Evolutionary conservation across 805 yeast species (phyloP).

Genomic region (Cyberlindnera americana): DNA sequence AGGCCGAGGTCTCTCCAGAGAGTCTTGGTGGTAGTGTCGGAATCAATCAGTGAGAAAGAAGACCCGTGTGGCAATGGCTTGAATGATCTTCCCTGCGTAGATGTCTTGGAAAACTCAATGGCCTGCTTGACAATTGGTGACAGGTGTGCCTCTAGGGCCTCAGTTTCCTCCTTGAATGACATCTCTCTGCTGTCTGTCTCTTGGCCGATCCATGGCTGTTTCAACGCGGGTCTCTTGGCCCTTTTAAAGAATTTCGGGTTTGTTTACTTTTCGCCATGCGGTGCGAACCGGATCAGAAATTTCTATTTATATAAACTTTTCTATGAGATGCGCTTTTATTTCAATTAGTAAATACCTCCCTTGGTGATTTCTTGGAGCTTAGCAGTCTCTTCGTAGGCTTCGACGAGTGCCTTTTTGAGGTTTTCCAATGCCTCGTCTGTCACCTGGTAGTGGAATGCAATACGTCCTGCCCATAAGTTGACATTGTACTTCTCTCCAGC

Average conservation of each 20-base stretch:
- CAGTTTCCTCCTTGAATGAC: constrained; percentile 15
- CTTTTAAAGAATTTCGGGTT: background rate
- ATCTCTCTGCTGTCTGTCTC: no score
- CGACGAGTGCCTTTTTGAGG: constrained; percentile 54
- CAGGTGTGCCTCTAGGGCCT: constrained; percentile 20
- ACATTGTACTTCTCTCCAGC: constrained; percentile 58
- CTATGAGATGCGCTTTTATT: background rate
- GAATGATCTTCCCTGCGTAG: constrained; percentile 30
- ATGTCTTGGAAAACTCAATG: constrained; percentile 33
- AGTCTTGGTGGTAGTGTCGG: constrained; percentile 22
- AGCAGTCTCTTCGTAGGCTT: constrained; percentile 41
- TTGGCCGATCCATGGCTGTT: background rate
- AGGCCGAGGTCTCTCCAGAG: constrained; percentile 46
- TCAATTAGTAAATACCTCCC: constrained; percentile 2
- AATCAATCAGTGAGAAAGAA: constrained; percentile 41
- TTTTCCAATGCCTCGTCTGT: constrained; percentile 45
- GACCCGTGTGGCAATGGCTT: constrained; percentile 51
- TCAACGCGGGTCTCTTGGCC: no score
- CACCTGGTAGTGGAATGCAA: constrained; percentile 10
- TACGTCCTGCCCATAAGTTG: constrained; percentile 22
- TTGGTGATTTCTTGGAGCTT: background rate
- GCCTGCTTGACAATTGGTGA: constrained; percentile 36
- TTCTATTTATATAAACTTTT: background rate
- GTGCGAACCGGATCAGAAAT: constrained; percentile 3
- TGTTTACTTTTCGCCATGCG: constrained; percentile 10